Evolutionary conservation across 305 asterid genomes (phyloP), one percentile per base, ranked within the genome.

Genomic region (Vinca major): DNA sequence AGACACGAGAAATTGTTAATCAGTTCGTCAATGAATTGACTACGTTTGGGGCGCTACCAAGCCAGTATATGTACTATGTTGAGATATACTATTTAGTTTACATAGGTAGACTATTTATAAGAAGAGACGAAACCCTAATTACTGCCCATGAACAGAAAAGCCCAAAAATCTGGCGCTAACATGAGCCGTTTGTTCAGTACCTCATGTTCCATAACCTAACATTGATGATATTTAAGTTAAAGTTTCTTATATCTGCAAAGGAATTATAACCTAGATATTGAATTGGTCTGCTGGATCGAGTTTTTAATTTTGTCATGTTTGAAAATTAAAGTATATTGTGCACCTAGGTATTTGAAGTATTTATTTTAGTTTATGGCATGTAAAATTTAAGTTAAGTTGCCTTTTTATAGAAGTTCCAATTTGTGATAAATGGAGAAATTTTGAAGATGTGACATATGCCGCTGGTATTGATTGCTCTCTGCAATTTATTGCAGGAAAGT

Each of bases 401-500:
- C 11, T 12, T 33, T 13, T 36, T 17, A 13, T 37, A 26, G 17
- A 56, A 3, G 41, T 58, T 12, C 64, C 39, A 58, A 14, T 4
- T 58, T 58, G 19, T 12, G 5, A 36, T 10, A n/a, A 14, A 37
- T 36, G 44, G 20, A 58, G 19, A 36, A 26, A 37, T 36, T 58
- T 58, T 58, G 21, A 36, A 57, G 43, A 33, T 16, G 2, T 58
- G 45, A 6, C 45, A 37, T 2, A 5, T 60, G 47, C 16, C 26
- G n/a, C 65, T 61, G 65, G 47, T 45, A 0, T 53, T 52, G 68
- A 49, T 62, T 48, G 14, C 33, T 73, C 43, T 21, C 43, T 45
- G 19, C 51, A 40, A 73, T 62, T 67, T 49, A 55, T 79, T 74
- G 65, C 76, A 91, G 96, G 82, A 91, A 91, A 77, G 91, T 91